A percentile compares a stretch with the other conserved stretches of the same genome.
These are phyloP conservation scores for Aphanomyces invadans DNA, from an alignment of 352 stramenopile genomes.

Conservation along the genomic window DNA sequence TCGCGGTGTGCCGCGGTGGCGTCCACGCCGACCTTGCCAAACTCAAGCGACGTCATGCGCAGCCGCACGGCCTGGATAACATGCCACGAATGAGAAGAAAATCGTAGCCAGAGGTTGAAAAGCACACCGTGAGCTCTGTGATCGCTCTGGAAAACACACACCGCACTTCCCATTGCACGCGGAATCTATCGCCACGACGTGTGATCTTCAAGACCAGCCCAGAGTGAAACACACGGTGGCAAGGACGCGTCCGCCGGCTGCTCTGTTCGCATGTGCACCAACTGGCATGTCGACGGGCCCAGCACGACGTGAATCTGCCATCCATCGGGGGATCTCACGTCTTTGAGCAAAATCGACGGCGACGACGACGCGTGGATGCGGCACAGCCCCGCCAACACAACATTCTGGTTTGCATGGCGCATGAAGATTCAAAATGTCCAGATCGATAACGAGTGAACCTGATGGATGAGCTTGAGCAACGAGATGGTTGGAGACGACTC, in stretches of 20 bases:
- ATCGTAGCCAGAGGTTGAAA: background rate
- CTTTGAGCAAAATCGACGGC: background rate
- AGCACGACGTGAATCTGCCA: background rate
- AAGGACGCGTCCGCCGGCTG: background rate
- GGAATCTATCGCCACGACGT: background rate
- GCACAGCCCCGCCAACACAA: background rate
- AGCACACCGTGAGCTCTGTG: background rate
- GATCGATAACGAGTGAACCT: too few relatives aligned
- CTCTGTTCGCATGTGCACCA: background rate
- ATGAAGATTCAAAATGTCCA: background rate
- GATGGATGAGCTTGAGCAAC: background rate
- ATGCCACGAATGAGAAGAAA: background rate
- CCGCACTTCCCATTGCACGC: background rate
- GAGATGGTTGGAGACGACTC: background rate
- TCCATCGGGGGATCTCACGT: background rate
- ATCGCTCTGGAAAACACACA: background rate
- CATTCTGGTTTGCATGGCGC: background rate
- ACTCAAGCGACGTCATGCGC: background rate
- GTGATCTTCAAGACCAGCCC: too few relatives aligned
- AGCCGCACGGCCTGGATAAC: background rate
- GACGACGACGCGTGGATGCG: background rate
- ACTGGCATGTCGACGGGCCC: background rate
- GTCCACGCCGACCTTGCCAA: background rate
- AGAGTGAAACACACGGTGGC: background rate
- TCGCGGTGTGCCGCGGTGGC: background rate